phyloP scores from a whole-genome alignment of 2,329 filamentous ascomycete genomes.

The Paradendryphiella salina region DNA sequence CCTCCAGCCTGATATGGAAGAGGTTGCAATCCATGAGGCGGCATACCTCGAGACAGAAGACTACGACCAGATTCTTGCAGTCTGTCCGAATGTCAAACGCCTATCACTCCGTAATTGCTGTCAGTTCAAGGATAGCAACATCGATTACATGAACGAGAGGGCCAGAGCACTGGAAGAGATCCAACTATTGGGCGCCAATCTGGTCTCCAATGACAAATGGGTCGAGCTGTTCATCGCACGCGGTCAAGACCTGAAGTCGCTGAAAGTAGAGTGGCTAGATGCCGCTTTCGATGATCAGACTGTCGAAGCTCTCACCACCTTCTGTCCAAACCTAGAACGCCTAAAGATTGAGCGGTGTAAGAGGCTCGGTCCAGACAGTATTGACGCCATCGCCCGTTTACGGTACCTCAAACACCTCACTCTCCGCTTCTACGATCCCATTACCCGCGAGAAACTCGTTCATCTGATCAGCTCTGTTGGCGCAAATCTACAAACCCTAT shows the following conservation, averaged over 20 bases:
- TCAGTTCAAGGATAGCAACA: constrained; percentile 83
- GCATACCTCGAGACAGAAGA: constrained; percentile 73
- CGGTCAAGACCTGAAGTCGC: constrained; percentile 64
- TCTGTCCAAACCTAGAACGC: constrained; percentile 69
- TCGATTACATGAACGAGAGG: constrained; percentile 78
- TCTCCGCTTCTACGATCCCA: constrained; percentile 65
- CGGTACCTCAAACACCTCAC: constrained; percentile 72
- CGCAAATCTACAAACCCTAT: constrained; percentile 71
- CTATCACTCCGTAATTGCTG: constrained; percentile 83
- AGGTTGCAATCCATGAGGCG: constrained; percentile 64
- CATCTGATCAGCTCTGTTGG: constrained; percentile 67
- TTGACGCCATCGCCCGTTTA: constrained; percentile 67
- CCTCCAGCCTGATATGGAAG: constrained; percentile 57
- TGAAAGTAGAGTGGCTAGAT: constrained; percentile 85
- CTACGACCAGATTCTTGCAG: constrained; percentile 77
- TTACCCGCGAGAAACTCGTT: constrained; percentile 62
- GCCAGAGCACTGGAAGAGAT: constrained; percentile 70
- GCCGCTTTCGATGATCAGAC: constrained; percentile 75
- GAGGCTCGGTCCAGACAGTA: constrained; percentile 66
- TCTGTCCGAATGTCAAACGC: constrained; percentile 67
- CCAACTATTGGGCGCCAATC: constrained; percentile 81
- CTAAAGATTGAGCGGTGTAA: constrained; percentile 84
- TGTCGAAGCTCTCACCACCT: constrained; percentile 62
- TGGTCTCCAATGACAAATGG: constrained; percentile 79
- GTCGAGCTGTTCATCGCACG: constrained; percentile 66